Percentiles rank a stretch among this genome's conserved stretches.
Conservation (phyloP, 176 grass and related monocot genomes). For the Tillandsia fasciculata region DNA sequence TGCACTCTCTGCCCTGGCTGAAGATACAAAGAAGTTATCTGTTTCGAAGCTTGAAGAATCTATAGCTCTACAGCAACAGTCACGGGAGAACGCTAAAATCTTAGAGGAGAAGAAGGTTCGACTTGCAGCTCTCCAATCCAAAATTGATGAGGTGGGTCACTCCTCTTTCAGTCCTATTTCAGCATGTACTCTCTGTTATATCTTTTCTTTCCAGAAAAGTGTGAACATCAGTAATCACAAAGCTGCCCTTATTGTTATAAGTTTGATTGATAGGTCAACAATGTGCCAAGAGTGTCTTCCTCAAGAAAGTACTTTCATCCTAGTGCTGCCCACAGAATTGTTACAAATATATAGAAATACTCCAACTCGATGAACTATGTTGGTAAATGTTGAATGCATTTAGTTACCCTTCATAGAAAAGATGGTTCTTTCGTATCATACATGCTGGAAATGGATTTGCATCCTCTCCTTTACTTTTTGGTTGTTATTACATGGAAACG, state of each 20-base stretch:
- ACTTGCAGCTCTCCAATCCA: slow-evolving; percentile 37
- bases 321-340: not conserved
- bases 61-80: slow-evolving; percentile 42
- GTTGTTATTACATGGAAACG: too few relatives aligned
- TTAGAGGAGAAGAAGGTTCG: slow-evolving; percentile 43
- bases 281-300: too few relatives aligned
- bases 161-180: not conserved
- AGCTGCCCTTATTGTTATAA: too few relatives aligned
- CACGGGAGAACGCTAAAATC: slow-evolving; percentile 43
- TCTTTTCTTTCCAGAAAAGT: too few relatives aligned
- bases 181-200: too few relatives aligned
- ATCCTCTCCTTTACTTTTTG: not conserved
- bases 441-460: not conserved
- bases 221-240: too few relatives aligned
- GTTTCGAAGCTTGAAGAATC: slow-evolving; percentile 49
- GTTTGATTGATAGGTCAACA: too few relatives aligned
- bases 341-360: not conserved
- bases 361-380: not conserved
- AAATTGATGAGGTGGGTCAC: slow-evolving; percentile 43
- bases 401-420: not conserved
- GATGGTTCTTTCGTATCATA: not conserved
- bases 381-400: not conserved
- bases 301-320: not conserved
- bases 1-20: slow-evolving; percentile 37
- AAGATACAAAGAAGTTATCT: slow-evolving; percentile 41